phyloP scores from a whole-genome alignment of 2,329 filamentous ascomycete species.

The Phoma sp. region DNA sequence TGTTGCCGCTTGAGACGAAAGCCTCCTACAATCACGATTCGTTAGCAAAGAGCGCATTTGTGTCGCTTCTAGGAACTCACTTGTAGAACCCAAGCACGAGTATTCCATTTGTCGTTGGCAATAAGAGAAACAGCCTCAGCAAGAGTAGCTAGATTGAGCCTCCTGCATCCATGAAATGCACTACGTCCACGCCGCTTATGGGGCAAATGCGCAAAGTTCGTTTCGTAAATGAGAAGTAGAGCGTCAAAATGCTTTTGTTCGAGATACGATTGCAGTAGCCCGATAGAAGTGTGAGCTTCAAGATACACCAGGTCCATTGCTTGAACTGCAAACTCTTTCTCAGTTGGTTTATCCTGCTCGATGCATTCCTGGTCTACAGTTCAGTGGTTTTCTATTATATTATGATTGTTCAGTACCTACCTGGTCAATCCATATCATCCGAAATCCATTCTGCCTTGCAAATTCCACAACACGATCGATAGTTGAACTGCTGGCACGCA shows the following conservation, averaged over 20 bases:
- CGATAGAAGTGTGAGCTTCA: not conserved
- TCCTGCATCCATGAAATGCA: not conserved
- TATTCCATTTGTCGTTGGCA: not conserved
- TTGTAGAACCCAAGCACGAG: not conserved
- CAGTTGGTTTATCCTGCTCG: not conserved
- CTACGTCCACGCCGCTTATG: not conserved
- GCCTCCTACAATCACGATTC: not conserved
- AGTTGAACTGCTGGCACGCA: not conserved
- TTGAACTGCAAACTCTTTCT: not conserved
- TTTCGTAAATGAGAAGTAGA: not conserved
- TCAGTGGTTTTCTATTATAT: not conserved
- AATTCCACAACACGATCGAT: not conserved
- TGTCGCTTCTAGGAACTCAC: not conserved
- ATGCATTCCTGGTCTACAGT: not conserved
- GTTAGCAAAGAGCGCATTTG: too few relatives aligned
- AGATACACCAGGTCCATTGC: not conserved
- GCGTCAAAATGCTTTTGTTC: not conserved
- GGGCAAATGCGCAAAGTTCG: not conserved
- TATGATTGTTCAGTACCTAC: not conserved
- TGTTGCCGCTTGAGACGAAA: not conserved
- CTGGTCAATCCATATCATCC: constrained; percentile 1
- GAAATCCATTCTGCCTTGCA: not conserved
- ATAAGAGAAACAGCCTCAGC: not conserved
- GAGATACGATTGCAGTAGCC: not conserved
- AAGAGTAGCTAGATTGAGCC: not conserved